Base-by-base conservation (phyloP, 805 yeast species). In the Pichia gijzeniarum region DNA sequence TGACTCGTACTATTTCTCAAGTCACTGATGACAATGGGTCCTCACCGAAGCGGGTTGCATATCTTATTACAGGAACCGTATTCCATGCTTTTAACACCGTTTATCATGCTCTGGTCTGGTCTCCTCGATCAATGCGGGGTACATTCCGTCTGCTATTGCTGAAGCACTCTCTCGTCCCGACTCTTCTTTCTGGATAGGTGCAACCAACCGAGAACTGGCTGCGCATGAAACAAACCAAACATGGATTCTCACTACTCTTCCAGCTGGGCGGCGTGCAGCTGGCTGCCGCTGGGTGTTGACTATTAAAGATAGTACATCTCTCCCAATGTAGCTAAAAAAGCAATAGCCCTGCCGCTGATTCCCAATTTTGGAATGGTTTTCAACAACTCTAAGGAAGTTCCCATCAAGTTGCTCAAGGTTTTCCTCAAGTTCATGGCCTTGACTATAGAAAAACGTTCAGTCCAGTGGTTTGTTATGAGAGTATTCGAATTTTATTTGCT, bases 231-330 rank as follows among this genome's bases (percentile, higher is more conserved):
- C 27, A 10, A 41, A 35, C 16, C 8, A 22, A 7, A 41, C 45
- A n/a, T 41, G 35, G 40, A 5, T 14, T 14, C 10, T 28, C 20
- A 35, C 31, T 10, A 9, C 30, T 13, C 17, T 37, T 5, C 44
- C 35, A n/a, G 35, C 34, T 1, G 38, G 35, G n/a, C 38, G 34
- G n/a, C 17, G 40, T 19, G 44, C 39, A 12, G 30, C 36, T 36
- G 45, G 45, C 1, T 42, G 45, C n/a, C 36, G 37, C n/a, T 42
- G 45, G 40, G 40, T 36, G 1, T 43, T 37, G 12, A 37, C 45
- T 2, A 37, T 43, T 8, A 37, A 43, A 33, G 41, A 43, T n/a
- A 34, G 21, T 38, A 43, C 41, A 3, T n/a, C 35, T 31, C 36
- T 41, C 3, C 41, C 38, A 3, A 43, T 20, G 25, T 43, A 37